These are phyloP conservation scores for Blastobotrys robertii DNA, from an alignment of 805 yeast species.

Conservation along the genomic window DNA sequence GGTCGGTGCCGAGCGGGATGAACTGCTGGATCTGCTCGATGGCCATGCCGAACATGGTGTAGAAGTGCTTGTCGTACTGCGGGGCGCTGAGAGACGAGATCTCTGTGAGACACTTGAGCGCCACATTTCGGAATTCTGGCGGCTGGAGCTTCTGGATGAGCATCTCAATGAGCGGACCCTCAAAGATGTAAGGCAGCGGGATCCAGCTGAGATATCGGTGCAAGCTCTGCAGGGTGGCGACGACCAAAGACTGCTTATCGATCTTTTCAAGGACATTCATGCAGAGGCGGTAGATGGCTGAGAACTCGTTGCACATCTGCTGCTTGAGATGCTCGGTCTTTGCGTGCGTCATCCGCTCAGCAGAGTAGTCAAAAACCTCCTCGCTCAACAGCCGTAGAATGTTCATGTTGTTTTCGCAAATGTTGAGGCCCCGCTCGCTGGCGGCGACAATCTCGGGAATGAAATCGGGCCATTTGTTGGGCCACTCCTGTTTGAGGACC, in stretches of 20 bases:
- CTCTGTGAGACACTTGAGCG: constrained; percentile 91
- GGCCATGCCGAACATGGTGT: constrained; percentile 58
- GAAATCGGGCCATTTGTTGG: constrained; percentile 95
- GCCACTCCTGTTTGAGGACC: constrained; percentile 97
- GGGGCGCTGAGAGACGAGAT: constrained; percentile 60
- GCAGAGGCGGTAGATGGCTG: constrained; percentile 87
- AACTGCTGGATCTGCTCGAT: constrained; percentile 59
- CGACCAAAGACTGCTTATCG: constrained; percentile 60
- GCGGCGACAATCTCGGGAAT: constrained; percentile 86
- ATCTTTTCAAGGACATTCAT: constrained; percentile 88
- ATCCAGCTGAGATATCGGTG: constrained; percentile 90
- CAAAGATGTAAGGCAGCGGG: constrained; percentile 81
- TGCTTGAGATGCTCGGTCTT: constrained; percentile 74
- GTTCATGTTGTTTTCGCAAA: constrained; percentile 96
- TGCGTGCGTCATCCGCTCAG: constrained; percentile 94
- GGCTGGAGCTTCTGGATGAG: constrained; percentile 67
- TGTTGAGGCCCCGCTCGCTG: constrained; percentile 76
- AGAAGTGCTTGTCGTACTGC: constrained; percentile 44
- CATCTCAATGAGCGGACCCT: constrained; percentile 66
- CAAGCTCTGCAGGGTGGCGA: constrained; percentile 74
- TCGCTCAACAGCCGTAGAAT: constrained; percentile 82
- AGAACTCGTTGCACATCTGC: constrained; percentile 82
- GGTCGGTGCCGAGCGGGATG: constrained; percentile 64
- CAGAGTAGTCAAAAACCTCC: constrained; percentile 93
- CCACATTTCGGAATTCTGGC: constrained; percentile 67